These are phyloP conservation scores for Paulownia fortunei DNA, from an alignment of 257 asterid genomes.

Conservation along the genomic window DNA sequence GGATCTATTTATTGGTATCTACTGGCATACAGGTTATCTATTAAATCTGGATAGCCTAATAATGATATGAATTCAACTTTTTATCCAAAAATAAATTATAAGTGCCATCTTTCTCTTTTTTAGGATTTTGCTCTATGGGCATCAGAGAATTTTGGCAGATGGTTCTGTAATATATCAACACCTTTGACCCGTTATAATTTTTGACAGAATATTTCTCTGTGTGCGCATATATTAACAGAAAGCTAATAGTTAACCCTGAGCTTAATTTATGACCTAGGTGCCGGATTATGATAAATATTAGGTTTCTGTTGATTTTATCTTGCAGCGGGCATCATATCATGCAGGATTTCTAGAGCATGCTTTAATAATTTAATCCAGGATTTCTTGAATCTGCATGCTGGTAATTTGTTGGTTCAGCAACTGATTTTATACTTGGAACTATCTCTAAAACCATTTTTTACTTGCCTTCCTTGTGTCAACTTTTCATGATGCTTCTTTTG, in stretches of 20 bases:
- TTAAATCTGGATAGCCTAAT: constrained; percentile 2
- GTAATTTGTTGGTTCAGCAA: no score
- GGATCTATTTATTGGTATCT: background rate
- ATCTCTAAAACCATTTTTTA: no score
- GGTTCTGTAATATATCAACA: background rate
- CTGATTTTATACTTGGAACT: no score
- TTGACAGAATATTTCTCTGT: constrained; percentile 5
- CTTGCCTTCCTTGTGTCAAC: no score
- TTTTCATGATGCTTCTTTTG: background rate
- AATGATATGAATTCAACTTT: background rate
- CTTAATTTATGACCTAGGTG: background rate
- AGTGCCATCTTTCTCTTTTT: constrained; percentile 7
- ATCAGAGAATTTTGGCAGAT: background rate
- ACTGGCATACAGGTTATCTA: background rate
- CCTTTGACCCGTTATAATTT: background rate
- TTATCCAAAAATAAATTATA: background rate
- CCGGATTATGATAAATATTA: background rate
- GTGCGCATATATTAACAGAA: background rate
- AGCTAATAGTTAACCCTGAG: background rate
- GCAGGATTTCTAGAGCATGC: background rate
- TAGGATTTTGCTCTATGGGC: background rate
- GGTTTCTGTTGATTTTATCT: background rate
- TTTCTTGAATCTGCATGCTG: no score
- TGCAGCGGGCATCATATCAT: background rate
- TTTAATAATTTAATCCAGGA: background rate